These are phyloP conservation scores for Hemileccinum impolitum DNA, from an alignment of 768 basidiomycete species.

Conservation along the genomic window DNA sequence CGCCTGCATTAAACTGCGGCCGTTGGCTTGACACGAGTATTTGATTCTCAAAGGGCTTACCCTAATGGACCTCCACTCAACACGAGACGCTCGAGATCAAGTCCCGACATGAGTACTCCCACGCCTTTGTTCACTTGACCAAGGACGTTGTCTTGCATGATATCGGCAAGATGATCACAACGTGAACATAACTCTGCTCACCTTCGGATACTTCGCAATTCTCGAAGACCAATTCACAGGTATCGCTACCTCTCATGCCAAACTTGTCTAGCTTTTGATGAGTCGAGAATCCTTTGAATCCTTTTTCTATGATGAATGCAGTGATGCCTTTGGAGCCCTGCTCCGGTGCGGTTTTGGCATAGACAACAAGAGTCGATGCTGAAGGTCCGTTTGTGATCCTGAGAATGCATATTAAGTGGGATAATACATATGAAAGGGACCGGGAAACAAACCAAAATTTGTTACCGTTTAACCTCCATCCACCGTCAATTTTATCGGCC, in stretches of 20 bases:
- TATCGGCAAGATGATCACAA: background rate
- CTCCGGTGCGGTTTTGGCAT: constrained; percentile 81
- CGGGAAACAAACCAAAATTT: constrained; percentile 76
- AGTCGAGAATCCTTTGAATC: constrained; percentile 80
- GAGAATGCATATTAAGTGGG: background rate
- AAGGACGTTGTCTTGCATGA: constrained; percentile 68
- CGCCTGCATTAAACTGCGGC: constrained; percentile 78
- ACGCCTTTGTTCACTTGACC: constrained; percentile 79
- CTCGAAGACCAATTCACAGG: constrained; percentile 90
- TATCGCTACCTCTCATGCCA: constrained; percentile 95
- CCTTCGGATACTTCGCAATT: constrained; percentile 87
- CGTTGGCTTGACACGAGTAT: constrained; percentile 6
- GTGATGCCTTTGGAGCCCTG: constrained; percentile 87
- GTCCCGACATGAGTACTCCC: constrained; percentile 88
- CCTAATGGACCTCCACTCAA: constrained; percentile 91
- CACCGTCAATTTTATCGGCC: constrained; percentile 73
- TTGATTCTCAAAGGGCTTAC: constrained; percentile 34
- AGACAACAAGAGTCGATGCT: constrained; percentile 88
- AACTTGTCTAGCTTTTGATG: constrained; percentile 93
- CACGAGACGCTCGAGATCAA: constrained; percentile 90
- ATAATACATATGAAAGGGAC: background rate
- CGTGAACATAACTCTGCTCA: constrained; percentile 28
- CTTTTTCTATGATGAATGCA: constrained; percentile 84
- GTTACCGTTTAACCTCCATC: constrained; percentile 81
- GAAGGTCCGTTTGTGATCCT: constrained; percentile 96